Evolutionary conservation across 176 grass and related monocot species (phyloP).

Genomic region (Oryza meyeriana): DNA sequence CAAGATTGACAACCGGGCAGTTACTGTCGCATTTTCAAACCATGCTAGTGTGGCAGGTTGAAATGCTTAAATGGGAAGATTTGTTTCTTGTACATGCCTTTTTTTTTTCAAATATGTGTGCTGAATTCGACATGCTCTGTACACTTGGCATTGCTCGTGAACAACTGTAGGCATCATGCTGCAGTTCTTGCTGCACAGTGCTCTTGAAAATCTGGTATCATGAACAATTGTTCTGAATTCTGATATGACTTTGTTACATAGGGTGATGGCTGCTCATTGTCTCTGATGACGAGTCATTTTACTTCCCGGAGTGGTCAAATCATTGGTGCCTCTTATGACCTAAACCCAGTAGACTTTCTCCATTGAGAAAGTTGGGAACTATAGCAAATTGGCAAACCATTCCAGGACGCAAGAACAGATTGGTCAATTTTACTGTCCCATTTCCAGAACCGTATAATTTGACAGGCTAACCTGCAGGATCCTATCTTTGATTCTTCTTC

Average conservation of each 20-base stretch:
- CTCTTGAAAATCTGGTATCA: not conserved
- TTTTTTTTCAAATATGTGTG: not conserved
- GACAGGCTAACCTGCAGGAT: not conserved
- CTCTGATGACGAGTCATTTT: not conserved
- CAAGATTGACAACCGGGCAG: no score
- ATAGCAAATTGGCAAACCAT: not conserved
- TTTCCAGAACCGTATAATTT: not conserved
- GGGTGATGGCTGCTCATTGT: not conserved
- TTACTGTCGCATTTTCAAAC: no score
- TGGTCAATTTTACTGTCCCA: slow-evolving; percentile 22
- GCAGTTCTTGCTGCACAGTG: not conserved
- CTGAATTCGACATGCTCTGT: not conserved
- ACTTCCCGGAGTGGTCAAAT: slow-evolving; percentile 7
- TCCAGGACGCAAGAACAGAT: slow-evolving; percentile 15
- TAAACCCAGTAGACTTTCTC: slow-evolving; percentile 16
- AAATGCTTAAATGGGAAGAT: no score
- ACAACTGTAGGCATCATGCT: not conserved
- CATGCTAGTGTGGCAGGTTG: no score
- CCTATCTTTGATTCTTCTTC: not conserved
- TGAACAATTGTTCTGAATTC: not conserved
- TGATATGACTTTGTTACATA: not conserved
- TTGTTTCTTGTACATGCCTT: no score
- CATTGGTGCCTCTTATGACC: not conserved
- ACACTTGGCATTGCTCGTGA: not conserved
- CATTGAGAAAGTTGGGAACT: not conserved